Conservation (phyloP, 768 basidiomycete genomes). For the Lactifluus subvellereus region DNA sequence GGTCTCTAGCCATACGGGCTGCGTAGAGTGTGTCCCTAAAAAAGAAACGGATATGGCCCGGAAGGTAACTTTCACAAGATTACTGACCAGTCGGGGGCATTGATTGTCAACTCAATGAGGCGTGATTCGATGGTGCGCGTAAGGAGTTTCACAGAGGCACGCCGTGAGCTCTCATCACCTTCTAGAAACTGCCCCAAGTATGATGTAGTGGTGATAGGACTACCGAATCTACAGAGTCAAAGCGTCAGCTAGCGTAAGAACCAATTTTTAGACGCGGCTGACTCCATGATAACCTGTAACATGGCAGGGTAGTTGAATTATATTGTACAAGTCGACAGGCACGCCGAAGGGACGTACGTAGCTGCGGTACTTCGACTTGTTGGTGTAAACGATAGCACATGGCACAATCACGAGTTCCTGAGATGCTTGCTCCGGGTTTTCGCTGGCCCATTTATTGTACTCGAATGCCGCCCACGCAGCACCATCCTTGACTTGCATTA, state of each 20-base stretch:
- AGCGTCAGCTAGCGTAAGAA: conserved; percentile 2
- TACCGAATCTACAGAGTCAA: conserved; percentile 60
- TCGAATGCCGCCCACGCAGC: conserved; percentile 94
- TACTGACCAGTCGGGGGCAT: conserved; percentile 88
- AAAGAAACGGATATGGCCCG: neutral
- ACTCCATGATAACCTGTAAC: conserved; percentile 67
- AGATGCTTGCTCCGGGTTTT: conserved; percentile 41
- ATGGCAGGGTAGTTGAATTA: neutral
- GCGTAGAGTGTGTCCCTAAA: conserved; percentile 83
- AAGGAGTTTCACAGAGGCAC: conserved; percentile 80
- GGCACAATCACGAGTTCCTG: conserved; percentile 63
- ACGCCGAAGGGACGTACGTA: conserved; percentile 47
- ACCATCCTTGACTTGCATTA: conserved; percentile 91
- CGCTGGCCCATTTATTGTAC: conserved; percentile 72
- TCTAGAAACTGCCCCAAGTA: conserved; percentile 78
- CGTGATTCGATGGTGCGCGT: conserved; percentile 68
- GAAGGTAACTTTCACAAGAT: neutral
- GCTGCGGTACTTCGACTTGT: conserved; percentile 94
- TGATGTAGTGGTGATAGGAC: conserved; percentile 66
- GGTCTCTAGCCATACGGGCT: conserved; percentile 87
- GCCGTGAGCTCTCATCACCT: conserved; percentile 55
- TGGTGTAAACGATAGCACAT: conserved; percentile 86
- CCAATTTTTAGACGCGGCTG: conserved; percentile 28
- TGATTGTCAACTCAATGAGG: conserved; percentile 73
- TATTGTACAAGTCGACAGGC: neutral